Conservation (phyloP, 352 stramenopile genomes). For the Globisporangium abappressorium region DNA sequence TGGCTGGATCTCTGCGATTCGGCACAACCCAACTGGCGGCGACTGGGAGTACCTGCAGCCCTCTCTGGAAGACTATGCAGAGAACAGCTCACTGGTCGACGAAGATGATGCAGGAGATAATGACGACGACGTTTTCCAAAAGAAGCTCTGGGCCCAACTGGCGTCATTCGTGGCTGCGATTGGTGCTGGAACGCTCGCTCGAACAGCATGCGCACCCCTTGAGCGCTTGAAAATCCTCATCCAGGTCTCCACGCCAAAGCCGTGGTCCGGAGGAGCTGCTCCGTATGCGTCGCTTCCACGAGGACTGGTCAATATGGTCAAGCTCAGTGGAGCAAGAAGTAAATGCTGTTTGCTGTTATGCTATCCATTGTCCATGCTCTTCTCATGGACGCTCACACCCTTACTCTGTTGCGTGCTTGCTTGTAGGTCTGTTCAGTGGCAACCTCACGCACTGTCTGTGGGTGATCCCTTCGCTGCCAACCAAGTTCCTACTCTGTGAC, state of each 20-base stretch:
- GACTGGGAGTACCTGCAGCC: slow-evolving; percentile 56
- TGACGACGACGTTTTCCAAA: slow-evolving; percentile 3
- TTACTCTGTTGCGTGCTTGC: background rate
- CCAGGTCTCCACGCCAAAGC: slow-evolving; percentile 42
- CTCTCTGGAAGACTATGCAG: slow-evolving; percentile 20
- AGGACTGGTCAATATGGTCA: slow-evolving; percentile 72
- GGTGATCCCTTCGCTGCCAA: slow-evolving; percentile 76
- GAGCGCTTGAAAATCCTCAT: slow-evolving; percentile 85
- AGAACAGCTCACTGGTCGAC: background rate
- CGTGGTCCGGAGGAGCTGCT: slow-evolving; percentile 1
- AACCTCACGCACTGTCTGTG: slow-evolving; percentile 83
- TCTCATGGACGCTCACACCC: background rate
- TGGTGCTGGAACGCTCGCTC: slow-evolving; percentile 49
- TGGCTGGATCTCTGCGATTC: slow-evolving; percentile 71
- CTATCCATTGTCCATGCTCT: background rate
- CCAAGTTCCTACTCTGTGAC: slow-evolving; percentile 76
- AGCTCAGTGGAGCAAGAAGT: slow-evolving; percentile 51
- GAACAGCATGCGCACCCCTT: slow-evolving; percentile 66
- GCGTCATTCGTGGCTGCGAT: slow-evolving; percentile 68
- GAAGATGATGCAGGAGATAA: background rate
- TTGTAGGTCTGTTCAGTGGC: slow-evolving; percentile 64
- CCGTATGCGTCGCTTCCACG: slow-evolving; percentile 50
- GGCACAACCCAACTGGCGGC: slow-evolving; percentile 58
- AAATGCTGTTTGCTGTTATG: slow-evolving; percentile 1
- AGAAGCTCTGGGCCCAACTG: slow-evolving; percentile 32